Conservation (phyloP, 73 alveolate genomes). For the Diophrys sp. region DNA sequence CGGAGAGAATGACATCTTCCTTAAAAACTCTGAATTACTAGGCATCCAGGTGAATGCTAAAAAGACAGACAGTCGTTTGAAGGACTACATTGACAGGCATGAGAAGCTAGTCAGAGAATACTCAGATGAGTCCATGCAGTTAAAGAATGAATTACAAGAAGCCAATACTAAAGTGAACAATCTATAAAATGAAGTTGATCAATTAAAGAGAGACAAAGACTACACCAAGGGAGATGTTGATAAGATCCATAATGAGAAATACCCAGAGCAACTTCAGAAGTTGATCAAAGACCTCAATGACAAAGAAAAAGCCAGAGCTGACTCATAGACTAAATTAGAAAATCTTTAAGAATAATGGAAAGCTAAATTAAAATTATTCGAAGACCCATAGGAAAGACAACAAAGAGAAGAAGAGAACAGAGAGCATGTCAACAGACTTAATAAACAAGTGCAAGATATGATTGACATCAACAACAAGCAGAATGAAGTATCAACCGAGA, state of each 20-base stretch:
- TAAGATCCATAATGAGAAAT: not conserved
- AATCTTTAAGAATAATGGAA: conserved; percentile 26
- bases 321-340: conserved; percentile 9
- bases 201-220: not conserved
- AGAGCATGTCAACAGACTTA: conserved; percentile 14
- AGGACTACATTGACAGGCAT: not conserved
- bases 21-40: not conserved
- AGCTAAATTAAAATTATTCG: conserved; percentile 13
- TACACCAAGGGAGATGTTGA: not conserved
- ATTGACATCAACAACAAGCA: not conserved
- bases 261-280: not conserved
- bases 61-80: not conserved
- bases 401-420: conserved; percentile 13
- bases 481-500: not conserved
- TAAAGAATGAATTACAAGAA: not conserved
- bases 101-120: not conserved
- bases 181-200: not conserved
- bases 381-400: conserved; percentile 3
- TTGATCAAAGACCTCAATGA: not conserved
- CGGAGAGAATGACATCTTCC: not conserved
- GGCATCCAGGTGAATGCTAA: not conserved
- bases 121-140: not conserved
- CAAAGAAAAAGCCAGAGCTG: conserved; percentile 16
- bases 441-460: conserved; percentile 8
- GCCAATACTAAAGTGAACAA: not conserved